Conservation (phyloP, 2,329 filamentous ascomycete genomes). For the Ophiosphaerella narmari region DNA sequence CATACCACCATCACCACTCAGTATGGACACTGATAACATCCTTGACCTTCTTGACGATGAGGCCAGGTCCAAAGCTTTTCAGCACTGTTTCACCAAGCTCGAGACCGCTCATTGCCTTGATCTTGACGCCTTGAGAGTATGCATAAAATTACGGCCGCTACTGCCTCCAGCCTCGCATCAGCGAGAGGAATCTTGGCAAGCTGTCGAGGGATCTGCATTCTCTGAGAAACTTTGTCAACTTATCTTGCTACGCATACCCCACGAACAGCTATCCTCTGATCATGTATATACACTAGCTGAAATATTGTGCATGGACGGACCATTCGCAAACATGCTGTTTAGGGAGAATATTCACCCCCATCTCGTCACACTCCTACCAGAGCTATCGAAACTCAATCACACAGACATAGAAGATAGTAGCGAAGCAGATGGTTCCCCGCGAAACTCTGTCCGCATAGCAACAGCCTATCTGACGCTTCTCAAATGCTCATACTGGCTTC, state of each 20-base stretch:
- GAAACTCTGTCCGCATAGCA: slow-evolving; percentile 10
- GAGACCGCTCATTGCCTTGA: slow-evolving; percentile 19
- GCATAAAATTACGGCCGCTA: slow-evolving; percentile 23
- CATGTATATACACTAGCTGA: slow-evolving; percentile 31
- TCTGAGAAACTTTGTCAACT: slow-evolving; percentile 16
- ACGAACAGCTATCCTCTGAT: slow-evolving; percentile 15
- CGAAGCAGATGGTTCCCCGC: not conserved
- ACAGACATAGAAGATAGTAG: not conserved
- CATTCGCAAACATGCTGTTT: slow-evolving; percentile 19
- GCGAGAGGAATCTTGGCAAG: not conserved
- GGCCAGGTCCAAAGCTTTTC: slow-evolving; percentile 24
- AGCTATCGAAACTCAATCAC: not conserved
- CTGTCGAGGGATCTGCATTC: not conserved
- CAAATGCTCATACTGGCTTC: slow-evolving; percentile 40
- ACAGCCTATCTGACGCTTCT: slow-evolving; percentile 31
- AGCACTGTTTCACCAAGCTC: slow-evolving; percentile 27
- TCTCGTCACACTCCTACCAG: slow-evolving; percentile 3
- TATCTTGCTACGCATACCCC: slow-evolving; percentile 22
- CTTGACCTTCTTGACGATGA: slow-evolving; percentile 28
- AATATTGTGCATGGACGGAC: slow-evolving; percentile 23
- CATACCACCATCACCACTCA: not conserved
- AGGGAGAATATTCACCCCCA: slow-evolving; percentile 7
- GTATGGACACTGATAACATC: slow-evolving; percentile 20
- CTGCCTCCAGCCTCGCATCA: too few relatives aligned
- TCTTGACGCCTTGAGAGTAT: slow-evolving; percentile 25